These are phyloP conservation scores for Leptographium radiaticola DNA, from an alignment of 2,329 filamentous ascomycete species.

Conservation along the genomic window DNA sequence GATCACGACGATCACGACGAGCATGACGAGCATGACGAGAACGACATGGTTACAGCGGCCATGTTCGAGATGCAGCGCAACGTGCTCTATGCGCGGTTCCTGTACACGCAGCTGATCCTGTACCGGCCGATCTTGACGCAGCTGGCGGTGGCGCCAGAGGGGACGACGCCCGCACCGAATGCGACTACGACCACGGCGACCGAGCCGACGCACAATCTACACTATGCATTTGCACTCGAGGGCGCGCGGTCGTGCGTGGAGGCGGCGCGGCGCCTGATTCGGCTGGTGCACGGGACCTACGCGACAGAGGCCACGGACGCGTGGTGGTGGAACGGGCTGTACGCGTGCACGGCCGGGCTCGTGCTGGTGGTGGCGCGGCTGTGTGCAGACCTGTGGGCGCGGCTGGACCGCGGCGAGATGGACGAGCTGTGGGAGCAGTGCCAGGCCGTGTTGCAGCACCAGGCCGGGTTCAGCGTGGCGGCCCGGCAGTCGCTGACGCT, in stretches of 20 bases:
- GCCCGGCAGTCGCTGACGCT: conserved; percentile 6
- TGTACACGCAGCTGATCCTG: conserved; percentile 6
- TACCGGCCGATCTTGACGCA: conserved; percentile 5
- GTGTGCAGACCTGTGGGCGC: conserved; percentile 5
- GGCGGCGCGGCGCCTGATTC: conserved; percentile 4
- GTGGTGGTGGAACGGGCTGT: conserved; percentile 10
- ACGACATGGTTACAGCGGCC: too few relatives aligned
- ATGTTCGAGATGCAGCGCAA: conserved; percentile 2
- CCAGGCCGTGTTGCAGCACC: conserved; percentile 6
- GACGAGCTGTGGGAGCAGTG: conserved; percentile 5
- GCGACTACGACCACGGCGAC: not conserved
- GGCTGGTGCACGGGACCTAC: conserved; percentile 4
- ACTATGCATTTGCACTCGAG: conserved; percentile 7
- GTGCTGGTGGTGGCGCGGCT: conserved; percentile 6
- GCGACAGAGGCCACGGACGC: conserved; percentile 1
- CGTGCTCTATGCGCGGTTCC: conserved; percentile 4
- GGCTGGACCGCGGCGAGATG: conserved; percentile 3
- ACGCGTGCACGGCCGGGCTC: conserved; percentile 7
- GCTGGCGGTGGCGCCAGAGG: not conserved
- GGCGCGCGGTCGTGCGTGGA: conserved; percentile 6
- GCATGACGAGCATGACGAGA: too few relatives aligned
- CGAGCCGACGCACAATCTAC: not conserved
- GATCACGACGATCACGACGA: too few relatives aligned
- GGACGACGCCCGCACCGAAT: not conserved
- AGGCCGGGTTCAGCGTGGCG: conserved; percentile 5